Conservation (phyloP, 1,284 basidiomycete genomes). For the Vanrija humicola region DNA sequence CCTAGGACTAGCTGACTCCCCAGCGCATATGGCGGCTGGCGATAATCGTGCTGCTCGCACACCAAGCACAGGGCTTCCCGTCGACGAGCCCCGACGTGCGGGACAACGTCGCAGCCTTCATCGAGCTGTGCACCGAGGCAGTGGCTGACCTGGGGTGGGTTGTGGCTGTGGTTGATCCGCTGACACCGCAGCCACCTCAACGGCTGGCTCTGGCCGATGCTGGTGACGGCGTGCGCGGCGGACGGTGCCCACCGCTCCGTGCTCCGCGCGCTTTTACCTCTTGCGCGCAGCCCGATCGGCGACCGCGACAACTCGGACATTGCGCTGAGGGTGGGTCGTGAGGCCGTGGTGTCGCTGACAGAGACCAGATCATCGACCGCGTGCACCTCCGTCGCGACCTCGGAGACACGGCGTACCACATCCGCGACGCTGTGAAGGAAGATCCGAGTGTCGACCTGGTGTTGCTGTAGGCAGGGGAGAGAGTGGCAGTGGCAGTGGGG, state of each 20-base stretch:
- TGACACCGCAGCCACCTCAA: neutral
- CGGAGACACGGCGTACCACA: slow-evolving; percentile 1
- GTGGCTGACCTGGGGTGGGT: neutral
- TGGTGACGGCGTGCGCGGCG: slow-evolving; percentile 4
- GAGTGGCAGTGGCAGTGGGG: no score
- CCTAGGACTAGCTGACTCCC: no score
- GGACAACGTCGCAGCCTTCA: neutral
- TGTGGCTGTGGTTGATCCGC: no score
- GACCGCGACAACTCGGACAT: neutral
- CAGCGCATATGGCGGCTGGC: slow-evolving; percentile 1
- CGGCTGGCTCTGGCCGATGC: slow-evolving; percentile 6
- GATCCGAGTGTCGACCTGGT: slow-evolving; percentile 3
- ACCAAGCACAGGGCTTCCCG: slow-evolving; percentile 1
- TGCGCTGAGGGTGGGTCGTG: neutral
- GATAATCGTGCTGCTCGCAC: neutral
- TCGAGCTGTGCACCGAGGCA: slow-evolving; percentile 1
- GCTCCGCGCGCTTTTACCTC: neutral
- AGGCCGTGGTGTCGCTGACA: neutral
- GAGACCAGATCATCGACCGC: neutral
- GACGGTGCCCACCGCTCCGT: neutral
- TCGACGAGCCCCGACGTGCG: neutral
- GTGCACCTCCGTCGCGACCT: neutral
- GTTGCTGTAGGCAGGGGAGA: neutral
- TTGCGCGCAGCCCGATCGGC: neutral
- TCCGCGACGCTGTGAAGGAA: slow-evolving; percentile 1